Evolutionary conservation across 202 grass and related monocot genomes (phyloP), one percentile per base, ranked within the genome.

Genomic region (Zoysia matrella): DNA sequence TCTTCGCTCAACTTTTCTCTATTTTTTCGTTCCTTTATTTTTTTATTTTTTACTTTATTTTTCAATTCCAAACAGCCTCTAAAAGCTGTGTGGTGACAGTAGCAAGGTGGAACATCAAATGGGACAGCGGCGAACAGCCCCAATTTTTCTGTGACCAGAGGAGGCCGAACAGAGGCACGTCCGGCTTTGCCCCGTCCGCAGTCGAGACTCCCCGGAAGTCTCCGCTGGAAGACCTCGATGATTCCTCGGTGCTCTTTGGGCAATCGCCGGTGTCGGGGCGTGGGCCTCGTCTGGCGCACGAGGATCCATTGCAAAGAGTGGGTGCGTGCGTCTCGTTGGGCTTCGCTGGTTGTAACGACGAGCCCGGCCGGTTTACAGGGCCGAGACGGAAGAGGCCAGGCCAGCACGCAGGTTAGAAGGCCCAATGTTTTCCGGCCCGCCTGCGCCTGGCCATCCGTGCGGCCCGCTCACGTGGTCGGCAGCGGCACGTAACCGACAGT

Each of bases 141-240:
- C 30, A 36, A 36, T 36, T 36, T 36, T 36, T 36, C 30, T 36
- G 30, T 36, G 30, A 36, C 30, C 30, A 36, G 30, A 36, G 30
- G 30, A 36, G 30, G 30, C 30, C 30, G 30, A 36, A 36, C 30
- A 36, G 30, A 36, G 30, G 30, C 30, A 36, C 30, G 30, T 36
- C 30, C 30, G 30, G 30, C 30, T 36, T 36, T 47, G 80, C 87
- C 82, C 82, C 90, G 15, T 93, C 95, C 87, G 90, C 92, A 90
- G 95, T 98, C 60, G 58, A 14, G 66, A 16, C 67, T 1, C 30
- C 60, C 69, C 9, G n/a, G 18, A 0, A 1, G 10, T 47, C 5
- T 7, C 44, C 5, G 47, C 75, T 16, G 4, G 55, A 57, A 15
- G 12, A 5, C 12, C 52, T 55, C 3, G 52, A 55, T 55, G 30